Conservation (phyloP, 2,329 filamentous ascomycete species). For the Trichoderma lentiforme region DNA sequence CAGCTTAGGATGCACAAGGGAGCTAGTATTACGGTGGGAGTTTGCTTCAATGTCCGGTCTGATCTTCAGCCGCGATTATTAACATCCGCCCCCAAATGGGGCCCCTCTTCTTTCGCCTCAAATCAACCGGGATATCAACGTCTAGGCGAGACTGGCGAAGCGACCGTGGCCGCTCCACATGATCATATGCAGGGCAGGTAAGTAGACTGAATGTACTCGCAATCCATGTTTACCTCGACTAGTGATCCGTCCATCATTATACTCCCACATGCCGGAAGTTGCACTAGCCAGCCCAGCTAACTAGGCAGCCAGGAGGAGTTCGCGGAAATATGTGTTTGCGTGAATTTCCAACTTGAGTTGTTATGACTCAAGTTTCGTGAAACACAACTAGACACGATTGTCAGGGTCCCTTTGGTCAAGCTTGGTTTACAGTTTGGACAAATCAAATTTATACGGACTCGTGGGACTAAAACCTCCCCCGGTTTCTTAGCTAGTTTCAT, state of each 20-base stretch:
- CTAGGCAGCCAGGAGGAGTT: neutral
- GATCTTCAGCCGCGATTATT: slow-evolving; percentile 9
- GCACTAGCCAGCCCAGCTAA: neutral
- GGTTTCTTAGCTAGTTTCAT: neutral
- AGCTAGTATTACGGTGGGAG: neutral
- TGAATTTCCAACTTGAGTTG: neutral
- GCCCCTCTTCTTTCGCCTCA: slow-evolving; percentile 10
- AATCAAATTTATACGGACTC: neutral
- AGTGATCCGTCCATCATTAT: neutral
- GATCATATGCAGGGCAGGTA: neutral
- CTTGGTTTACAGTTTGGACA: slow-evolving; percentile 1
- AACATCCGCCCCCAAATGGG: slow-evolving; percentile 1
- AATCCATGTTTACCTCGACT: neutral
- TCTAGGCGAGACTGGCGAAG: neutral
- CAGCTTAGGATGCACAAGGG: neutral
- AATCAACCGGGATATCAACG: neutral
- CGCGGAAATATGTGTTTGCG: neutral
- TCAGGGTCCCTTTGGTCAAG: neutral
- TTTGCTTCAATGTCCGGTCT: neutral
- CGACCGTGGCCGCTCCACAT: neutral
- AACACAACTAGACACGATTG: neutral
- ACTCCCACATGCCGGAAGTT: neutral
- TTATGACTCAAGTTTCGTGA: neutral
- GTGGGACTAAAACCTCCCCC: neutral
- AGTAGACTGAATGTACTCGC: slow-evolving; percentile 2